Conservation (phyloP, 345 rosid genomes). For the Eucalyptus curtisii region DNA sequence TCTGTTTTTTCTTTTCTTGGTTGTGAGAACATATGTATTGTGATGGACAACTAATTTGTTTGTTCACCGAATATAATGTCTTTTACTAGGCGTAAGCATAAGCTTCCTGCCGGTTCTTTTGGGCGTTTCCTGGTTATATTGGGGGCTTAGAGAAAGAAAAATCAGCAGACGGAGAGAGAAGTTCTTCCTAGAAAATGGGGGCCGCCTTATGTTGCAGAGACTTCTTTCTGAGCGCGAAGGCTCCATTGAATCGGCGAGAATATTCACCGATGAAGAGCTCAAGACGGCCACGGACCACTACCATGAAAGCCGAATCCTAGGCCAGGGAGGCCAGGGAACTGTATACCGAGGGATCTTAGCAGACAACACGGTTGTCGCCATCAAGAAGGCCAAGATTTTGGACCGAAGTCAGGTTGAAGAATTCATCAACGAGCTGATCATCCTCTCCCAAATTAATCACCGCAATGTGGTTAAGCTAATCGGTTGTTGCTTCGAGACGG, state of each 20-base stretch:
- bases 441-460: slow-evolving; percentile 36
- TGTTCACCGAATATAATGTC: background rate
- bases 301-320: slow-evolving; percentile 16
- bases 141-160: background rate
- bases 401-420: slow-evolving; percentile 24
- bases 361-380: slow-evolving; percentile 18
- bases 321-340: slow-evolving; percentile 26
- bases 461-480: slow-evolving; percentile 32
- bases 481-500: slow-evolving; percentile 34
- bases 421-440: slow-evolving; percentile 31
- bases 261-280: slow-evolving; percentile 21
- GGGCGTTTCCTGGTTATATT: background rate
- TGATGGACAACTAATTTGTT: background rate
- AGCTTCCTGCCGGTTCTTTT: background rate
- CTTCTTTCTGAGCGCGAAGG: background rate
- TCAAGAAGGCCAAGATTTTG: slow-evolving; percentile 24
- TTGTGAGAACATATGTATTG: background rate
- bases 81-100: background rate
- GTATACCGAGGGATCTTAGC: slow-evolving; percentile 28
- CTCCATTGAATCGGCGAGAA: background rate
- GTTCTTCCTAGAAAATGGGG: slow-evolving; percentile 15
- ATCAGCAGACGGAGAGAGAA: background rate
- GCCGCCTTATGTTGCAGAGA: slow-evolving; percentile 5
- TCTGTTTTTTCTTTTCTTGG: background rate
- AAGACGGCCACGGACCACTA: slow-evolving; percentile 26